Evolutionary conservation across 441 rosid species (phyloP), one percentile per base, ranked within the genome.

Genomic region (Jatropha multifida): DNA sequence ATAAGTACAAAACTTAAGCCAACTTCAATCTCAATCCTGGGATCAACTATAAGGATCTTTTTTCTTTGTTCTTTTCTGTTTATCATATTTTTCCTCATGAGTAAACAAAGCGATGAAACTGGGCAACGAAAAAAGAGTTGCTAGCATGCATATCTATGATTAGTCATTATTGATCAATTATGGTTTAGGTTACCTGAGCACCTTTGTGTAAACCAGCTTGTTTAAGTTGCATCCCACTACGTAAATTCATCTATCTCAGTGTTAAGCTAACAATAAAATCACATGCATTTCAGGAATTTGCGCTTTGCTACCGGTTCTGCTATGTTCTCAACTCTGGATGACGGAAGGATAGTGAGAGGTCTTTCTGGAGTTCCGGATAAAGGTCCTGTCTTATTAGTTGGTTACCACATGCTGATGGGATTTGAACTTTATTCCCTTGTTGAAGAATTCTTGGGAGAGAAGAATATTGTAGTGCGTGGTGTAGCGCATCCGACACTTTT

Each of bases 401-500:
- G 99, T 68, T 90, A 92, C 80, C 98, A 92, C 83, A 90, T 88
- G 96, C 67, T 93, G 81, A 64, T 89, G 87, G 99, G 96, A 52
- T 7, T 90, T 2, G 97, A 94, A 75, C 68, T 91, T 64, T 76
- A 56, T 74, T 79, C 93, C 64, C 81, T 94, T 70, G 79, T 79
- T 4, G 90, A 87, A 73, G 88, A 85, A 48, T 89, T 92, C 81
- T 71, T 93, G 68, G 85, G 77, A 69, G 89, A 89, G 81, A 90
- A 90, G 81, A 90, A 90, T 38, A 76, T 90, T 65, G 58, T 88
- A 79, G 80, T 90, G 38, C 93, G 88, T 0, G 96, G 96, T 15
- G 14, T 89, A 61, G 92, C 97, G 6, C 98, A 92, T 81, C 97
- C 97, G 1, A 23, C 61, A 68, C 46, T 92, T 18, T 90, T 88